These are phyloP conservation scores for Orbilia blumenaviensis DNA, from an alignment of 2,329 filamentous ascomycete species.

Conservation along the genomic window DNA sequence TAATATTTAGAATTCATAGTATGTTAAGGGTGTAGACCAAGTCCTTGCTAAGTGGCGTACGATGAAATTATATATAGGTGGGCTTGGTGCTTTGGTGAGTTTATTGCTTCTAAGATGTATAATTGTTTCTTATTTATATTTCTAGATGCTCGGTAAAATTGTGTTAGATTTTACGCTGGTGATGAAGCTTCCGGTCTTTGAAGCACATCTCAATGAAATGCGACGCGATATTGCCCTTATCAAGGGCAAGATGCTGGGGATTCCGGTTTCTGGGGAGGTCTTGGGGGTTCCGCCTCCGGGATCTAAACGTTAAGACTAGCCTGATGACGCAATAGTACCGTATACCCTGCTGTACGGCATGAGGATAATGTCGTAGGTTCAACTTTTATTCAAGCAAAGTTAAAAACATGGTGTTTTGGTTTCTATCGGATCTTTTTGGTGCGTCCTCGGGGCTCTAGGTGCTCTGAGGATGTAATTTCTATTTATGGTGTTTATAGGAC, in stretches of 20 bases:
- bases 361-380: constrained; percentile 12
- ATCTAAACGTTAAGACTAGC: not conserved
- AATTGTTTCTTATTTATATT: constrained; percentile 5
- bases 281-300: not conserved
- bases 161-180: not conserved
- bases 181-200: not conserved
- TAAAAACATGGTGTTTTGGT: not conserved
- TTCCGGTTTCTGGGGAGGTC: not conserved
- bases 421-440: not conserved
- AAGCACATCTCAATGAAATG: not conserved
- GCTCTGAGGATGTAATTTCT: not conserved
- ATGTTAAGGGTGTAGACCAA: not conserved
- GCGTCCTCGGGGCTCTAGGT: not conserved
- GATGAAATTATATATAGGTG: not conserved
- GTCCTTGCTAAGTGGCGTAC: not conserved
- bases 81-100: constrained; percentile 4
- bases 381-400: constrained; percentile 2
- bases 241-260: not conserved
- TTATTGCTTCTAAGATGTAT: not conserved
- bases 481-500: not conserved
- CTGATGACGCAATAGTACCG: constrained; percentile 2
- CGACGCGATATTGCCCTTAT: not conserved
- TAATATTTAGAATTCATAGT: constrained; percentile 1
- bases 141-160: not conserved
- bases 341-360: constrained; percentile 2